phyloP scores from a whole-genome alignment of 352 stramenopile species.

The Phytophthora crassamura region DNA sequence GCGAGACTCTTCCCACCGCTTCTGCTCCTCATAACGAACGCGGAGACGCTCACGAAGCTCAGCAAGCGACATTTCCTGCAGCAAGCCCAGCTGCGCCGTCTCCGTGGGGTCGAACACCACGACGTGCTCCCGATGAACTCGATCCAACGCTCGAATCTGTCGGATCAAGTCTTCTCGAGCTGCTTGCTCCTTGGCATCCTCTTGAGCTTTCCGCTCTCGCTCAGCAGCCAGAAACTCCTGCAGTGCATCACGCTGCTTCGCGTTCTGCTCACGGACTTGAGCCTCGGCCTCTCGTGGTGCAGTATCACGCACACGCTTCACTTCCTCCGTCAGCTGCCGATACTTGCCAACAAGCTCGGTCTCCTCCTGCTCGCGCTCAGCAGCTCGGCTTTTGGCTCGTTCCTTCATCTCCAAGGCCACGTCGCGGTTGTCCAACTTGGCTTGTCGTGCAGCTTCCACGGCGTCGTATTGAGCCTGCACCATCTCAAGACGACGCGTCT shows the following conservation, averaged over 20 bases:
- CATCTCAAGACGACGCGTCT: conserved; percentile 82
- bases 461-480: conserved; percentile 85
- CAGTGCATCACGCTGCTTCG: conserved; percentile 65
- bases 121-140: conserved; percentile 82
- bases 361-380: conserved; percentile 70
- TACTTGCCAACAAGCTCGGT: conserved; percentile 60
- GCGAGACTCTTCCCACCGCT: conserved; percentile 69
- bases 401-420: conserved; percentile 84
- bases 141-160: conserved; percentile 83
- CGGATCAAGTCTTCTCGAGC: conserved; percentile 88
- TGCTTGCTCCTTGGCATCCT: conserved; percentile 74
- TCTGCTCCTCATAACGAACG: conserved; percentile 76
- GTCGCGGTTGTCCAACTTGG: conserved; percentile 81
- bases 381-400: conserved; percentile 67
- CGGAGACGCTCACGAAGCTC: conserved; percentile 87
- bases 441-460: conserved; percentile 69
- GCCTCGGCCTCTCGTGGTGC: conserved; percentile 83
- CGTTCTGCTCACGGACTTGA: conserved; percentile 65
- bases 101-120: conserved; percentile 92
- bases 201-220: conserved; percentile 56
- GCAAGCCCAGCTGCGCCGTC: conserved; percentile 82
- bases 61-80: conserved; percentile 93
- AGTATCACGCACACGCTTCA: conserved; percentile 81
- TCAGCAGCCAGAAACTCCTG: conserved; percentile 71
- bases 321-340: conserved; percentile 57